phyloP scores from a whole-genome alignment of 345 rosid genomes.

The Rhizophora mangle region DNA sequence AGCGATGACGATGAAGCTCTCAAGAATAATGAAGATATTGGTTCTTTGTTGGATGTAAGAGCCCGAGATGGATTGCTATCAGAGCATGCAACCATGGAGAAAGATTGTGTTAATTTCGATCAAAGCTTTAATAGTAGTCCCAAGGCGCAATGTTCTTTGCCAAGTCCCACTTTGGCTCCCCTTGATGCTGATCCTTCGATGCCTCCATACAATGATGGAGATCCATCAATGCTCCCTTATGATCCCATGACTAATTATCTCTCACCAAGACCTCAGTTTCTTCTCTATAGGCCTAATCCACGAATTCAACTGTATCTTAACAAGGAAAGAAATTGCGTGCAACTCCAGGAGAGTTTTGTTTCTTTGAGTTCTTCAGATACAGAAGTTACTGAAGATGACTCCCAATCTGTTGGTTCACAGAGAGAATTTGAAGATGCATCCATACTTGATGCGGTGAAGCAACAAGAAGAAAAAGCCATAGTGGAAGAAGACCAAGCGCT shows the following conservation, averaged over 20 bases:
- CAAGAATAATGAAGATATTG: conserved; percentile 18
- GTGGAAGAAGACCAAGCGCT: conserved; percentile 19
- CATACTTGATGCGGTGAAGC: conserved; percentile 18
- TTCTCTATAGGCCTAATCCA: conserved; percentile 58
- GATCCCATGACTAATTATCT: conserved; percentile 57
- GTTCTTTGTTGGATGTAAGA: conserved; percentile 12
- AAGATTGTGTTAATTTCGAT: conserved; percentile 43
- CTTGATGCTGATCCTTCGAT: conserved; percentile 56
- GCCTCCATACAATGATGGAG: conserved; percentile 56
- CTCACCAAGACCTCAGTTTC: conserved; percentile 66
- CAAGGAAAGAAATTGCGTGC: conserved; percentile 36
- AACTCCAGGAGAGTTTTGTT: conserved; percentile 48
- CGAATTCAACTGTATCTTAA: conserved; percentile 39
- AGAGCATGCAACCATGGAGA: conserved; percentile 18
- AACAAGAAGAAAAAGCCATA: conserved; percentile 14
- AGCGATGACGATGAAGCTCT: conserved; percentile 17
- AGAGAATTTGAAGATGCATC: conserved; percentile 41
- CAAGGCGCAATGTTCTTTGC: conserved; percentile 22
- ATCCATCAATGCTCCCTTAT: conserved; percentile 52
- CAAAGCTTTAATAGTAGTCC: conserved; percentile 45
- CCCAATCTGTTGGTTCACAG: conserved; percentile 38
- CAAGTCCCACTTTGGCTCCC: conserved; percentile 46
- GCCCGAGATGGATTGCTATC: conserved; percentile 7
- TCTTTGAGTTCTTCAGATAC: conserved; percentile 47
- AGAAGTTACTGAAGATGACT: conserved; percentile 49